Evolutionary conservation across 768 basidiomycete species (phyloP), one percentile per base, ranked within the genome.

Genomic region (Chalciporus sphaerocephalus): DNA sequence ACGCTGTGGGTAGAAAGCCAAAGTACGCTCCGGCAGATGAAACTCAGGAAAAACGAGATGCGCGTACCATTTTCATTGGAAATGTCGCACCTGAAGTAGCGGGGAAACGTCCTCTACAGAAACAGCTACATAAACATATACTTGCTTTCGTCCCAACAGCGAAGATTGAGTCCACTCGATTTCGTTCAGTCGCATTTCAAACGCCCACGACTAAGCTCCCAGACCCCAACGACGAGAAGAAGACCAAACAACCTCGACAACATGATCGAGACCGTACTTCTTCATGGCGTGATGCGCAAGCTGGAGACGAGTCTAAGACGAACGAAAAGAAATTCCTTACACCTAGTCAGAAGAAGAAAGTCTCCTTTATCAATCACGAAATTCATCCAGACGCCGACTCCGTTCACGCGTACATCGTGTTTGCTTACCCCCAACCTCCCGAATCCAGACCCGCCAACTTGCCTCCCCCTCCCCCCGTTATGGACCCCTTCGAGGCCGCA

Each of bases 341-440:
- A 6, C 76, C 90, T 0, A 76, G 75, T 40, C 88, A 96, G 67
- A 97, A 95, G 73, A 90, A 94, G 69, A 88, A 85, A 52, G 81
- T 97, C 42, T 90, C 92, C 0, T 96, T 93, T 65, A 96, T 98
- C 62, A 89, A 92, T 60, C 83, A 84, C 43, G 91, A 95, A 55
- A 81, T 97, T 58, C 92, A 98, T 66, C 71, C 82, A 2, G 75
- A 79, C 25, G 83, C 85, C 4, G 81, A 81, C 54, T 75, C 80
- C 15, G 79, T 90, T 47, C 89, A 93, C 58, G 89, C 91, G 1
- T 99, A 99, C 64, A 67, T 95, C 38, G 92, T 98, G 16, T 92
- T 97, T 62, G 89, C 90, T 1, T 81, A 92, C 57, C 75, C 81
- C 7, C 48, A 60, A 4, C 75, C 76, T 9, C 45, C 56, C 4